Evolutionary conservation across 2,329 filamentous ascomycete species (phyloP).

Genomic region (Colletotrichum sp.): DNA sequence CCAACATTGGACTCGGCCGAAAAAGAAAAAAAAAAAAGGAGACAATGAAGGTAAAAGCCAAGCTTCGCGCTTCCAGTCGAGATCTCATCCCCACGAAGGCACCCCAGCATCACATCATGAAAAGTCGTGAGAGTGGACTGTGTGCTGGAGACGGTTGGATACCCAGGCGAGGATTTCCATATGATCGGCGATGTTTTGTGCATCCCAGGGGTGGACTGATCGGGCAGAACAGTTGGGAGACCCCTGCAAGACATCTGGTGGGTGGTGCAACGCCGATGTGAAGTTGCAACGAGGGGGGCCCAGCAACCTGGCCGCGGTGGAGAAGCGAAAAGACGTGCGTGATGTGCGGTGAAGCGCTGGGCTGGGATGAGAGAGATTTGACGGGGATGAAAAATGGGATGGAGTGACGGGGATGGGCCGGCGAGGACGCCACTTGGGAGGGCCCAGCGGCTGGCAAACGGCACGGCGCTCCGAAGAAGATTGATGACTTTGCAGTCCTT

Average conservation of each 20-base stretch:
- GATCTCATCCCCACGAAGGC: conserved; percentile 8
- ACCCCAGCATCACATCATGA: neutral
- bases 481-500: neutral
- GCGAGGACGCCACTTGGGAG: neutral
- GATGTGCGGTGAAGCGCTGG: conserved; percentile 16
- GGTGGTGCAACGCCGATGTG: neutral
- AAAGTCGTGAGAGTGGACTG: neutral
- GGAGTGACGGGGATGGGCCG: neutral
- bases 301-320: neutral
- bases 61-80: neutral
- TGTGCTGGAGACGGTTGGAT: neutral
- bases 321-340: neutral
- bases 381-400: neutral
- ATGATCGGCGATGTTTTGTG: conserved; percentile 4
- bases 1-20: neutral
- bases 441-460: neutral
- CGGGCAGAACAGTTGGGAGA: neutral
- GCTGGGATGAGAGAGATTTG: conserved; percentile 5
- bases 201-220: neutral
- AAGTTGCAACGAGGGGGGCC: neutral
- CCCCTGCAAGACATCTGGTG: neutral
- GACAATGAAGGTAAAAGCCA: neutral
- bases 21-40: neutral
- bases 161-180: conserved; percentile 9
- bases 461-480: neutral